phyloP scores from a whole-genome alignment of 106 monocot genomes.

The Allium cepa region DNA sequence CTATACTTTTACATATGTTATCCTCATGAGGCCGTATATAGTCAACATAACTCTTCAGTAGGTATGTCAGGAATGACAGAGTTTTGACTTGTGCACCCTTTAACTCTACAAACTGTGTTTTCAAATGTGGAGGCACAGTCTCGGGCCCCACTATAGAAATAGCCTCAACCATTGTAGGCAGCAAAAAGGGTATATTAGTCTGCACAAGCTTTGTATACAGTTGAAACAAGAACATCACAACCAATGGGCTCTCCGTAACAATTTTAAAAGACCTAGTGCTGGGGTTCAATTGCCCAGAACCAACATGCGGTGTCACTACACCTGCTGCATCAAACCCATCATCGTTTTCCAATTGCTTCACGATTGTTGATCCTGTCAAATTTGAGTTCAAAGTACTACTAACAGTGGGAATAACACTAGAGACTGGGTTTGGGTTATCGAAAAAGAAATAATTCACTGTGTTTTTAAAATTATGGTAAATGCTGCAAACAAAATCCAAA shows the following conservation, averaged over 20 bases:
- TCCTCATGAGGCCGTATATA: slow-evolving; percentile 89
- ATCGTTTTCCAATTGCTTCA: slow-evolving; percentile 11
- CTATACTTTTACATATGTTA: slow-evolving; percentile 96
- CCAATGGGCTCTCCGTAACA: slow-evolving; percentile 92
- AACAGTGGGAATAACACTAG: slow-evolving; percentile 4
- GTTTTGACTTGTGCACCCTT: slow-evolving; percentile 99
- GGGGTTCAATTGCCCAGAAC: slow-evolving; percentile 76
- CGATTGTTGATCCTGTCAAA: neutral
- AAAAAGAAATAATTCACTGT: slow-evolving; percentile 73
- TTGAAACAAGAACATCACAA: slow-evolving; percentile 99
- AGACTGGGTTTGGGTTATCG: slow-evolving; percentile 8
- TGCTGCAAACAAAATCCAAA: slow-evolving; percentile 76
- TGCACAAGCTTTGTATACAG: slow-evolving; percentile 95
- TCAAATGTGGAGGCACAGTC: slow-evolving; percentile 65
- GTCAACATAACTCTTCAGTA: slow-evolving; percentile 82
- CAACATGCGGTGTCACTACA: slow-evolving; percentile 9
- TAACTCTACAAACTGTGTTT: slow-evolving; percentile 67
- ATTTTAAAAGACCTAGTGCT: slow-evolving; percentile 93
- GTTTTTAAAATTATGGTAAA: slow-evolving; percentile 73
- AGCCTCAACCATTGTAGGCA: slow-evolving; percentile 86
- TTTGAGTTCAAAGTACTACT: slow-evolving; percentile 3
- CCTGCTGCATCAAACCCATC: slow-evolving; percentile 22
- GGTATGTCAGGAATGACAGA: slow-evolving; percentile 88
- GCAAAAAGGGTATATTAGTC: slow-evolving; percentile 79
- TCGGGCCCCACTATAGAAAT: slow-evolving; percentile 90